A percentile compares a stretch with the other conserved stretches of the same genome.
Evolutionary conservation across 371 early-diverging fungal species (phyloP).

Genomic region (Mortierella sp.): DNA sequence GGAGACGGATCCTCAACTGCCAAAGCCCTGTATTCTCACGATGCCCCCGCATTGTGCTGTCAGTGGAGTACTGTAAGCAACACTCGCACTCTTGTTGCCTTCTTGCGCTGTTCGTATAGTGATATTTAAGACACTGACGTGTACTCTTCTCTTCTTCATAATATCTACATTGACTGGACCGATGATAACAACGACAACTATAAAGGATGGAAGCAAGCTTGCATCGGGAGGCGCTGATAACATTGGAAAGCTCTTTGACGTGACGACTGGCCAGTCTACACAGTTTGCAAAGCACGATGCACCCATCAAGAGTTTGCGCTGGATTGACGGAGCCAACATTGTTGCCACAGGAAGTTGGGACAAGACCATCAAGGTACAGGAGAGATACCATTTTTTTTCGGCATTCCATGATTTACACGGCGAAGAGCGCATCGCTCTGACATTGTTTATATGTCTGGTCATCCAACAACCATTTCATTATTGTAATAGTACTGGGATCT

Average conservation of each 20-base stretch:
- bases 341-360: slow-evolving; percentile 98
- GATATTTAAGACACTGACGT: neutral
- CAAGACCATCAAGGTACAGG: slow-evolving; percentile 84
- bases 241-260: slow-evolving; percentile 84
- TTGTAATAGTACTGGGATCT: slow-evolving; percentile 90
- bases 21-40: slow-evolving; percentile 87
- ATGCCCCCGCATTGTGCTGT: slow-evolving; percentile 88
- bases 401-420: neutral
- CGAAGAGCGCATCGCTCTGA: neutral
- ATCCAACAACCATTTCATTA: neutral
- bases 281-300: slow-evolving; percentile 90
- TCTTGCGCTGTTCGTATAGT: neutral
- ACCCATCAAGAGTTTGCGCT: slow-evolving; percentile 82
- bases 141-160: neutral
- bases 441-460: neutral
- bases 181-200: neutral
- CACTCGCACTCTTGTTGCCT: neutral
- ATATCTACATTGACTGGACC: neutral
- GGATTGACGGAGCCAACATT: slow-evolving; percentile 80
- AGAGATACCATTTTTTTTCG: neutral
- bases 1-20: slow-evolving; percentile 81
- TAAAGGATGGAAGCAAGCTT: slow-evolving; percentile 89
- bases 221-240: slow-evolving; percentile 93
- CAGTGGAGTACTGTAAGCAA: slow-evolving; percentile 88
- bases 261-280: slow-evolving; percentile 80